phyloP scores from a whole-genome alignment of 176 grass and related monocot species.

The Miscanthus lutarioriparius region DNA sequence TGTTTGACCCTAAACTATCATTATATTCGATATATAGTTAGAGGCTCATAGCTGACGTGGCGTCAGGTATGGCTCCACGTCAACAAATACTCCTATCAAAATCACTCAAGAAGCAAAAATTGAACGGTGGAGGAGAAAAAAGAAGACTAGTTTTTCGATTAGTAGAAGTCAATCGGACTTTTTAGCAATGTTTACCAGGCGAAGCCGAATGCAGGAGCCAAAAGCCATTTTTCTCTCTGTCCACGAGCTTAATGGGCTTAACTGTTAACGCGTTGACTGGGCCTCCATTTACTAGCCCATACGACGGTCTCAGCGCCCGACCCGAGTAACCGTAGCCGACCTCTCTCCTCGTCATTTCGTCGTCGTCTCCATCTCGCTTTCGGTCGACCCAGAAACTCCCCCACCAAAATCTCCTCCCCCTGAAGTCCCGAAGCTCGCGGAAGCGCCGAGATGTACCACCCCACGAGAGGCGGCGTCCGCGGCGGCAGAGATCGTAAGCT shows the following conservation, averaged over 20 bases:
- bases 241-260: not conserved
- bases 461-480: conserved; percentile 91
- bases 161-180: no score
- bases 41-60: no score
- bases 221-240: not conserved
- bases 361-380: not conserved
- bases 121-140: no score
- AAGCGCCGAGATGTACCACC: conserved; percentile 75
- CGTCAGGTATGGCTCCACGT: no score
- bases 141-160: no score
- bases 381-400: not conserved
- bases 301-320: not conserved
- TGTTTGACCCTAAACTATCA: no score
- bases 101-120: no score
- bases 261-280: not conserved
- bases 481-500: conserved; percentile 94
- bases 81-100: no score
- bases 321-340: not conserved
- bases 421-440: not conserved
- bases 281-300: not conserved
- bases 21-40: no score
- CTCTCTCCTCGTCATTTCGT: not conserved
- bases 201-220: no score
- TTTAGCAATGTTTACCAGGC: no score
- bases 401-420: not conserved